A percentile compares a stretch with the other conserved stretches of the same genome.
These are phyloP conservation scores for Syzygium grande DNA, from an alignment of 345 rosid species.

Conservation along the genomic window DNA sequence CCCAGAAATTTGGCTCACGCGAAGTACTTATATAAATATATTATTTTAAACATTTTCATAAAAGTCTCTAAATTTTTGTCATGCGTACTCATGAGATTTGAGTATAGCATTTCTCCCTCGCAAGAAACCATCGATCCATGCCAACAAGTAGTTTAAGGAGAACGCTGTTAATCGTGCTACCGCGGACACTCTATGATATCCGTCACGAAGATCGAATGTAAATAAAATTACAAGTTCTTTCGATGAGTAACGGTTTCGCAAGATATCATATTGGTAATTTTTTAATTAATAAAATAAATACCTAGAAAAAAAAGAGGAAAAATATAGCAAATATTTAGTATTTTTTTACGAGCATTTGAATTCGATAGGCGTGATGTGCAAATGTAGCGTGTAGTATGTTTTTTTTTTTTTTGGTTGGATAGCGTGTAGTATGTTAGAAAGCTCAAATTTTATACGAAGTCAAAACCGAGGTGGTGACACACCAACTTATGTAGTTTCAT, in stretches of 20 bases:
- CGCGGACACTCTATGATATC: no score
- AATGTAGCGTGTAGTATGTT: background rate
- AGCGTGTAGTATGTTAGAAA: background rate
- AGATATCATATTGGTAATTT: background rate
- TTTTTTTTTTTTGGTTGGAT: background rate
- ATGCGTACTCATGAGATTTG: rapidly evolving
- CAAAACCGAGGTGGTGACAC: background rate
- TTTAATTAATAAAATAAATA: background rate
- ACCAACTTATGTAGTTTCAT: background rate
- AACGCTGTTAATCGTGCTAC: no score
- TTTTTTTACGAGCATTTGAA: background rate
- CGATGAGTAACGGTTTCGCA: rapidly evolving
- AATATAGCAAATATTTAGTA: rapidly evolving
- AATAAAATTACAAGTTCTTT: background rate
- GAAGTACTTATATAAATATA: background rate
- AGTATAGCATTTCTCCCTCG: rapidly evolving
- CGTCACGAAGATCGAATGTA: background rate
- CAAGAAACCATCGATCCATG: background rate
- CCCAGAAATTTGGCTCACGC: background rate
- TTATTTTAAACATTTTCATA: no score
- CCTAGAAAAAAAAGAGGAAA: background rate
- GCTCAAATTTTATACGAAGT: background rate
- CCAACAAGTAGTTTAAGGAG: background rate
- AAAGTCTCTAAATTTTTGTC: background rate
- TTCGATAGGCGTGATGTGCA: background rate